phyloP scores from a whole-genome alignment of 1,284 basidiomycete species.

The Phylloboletellus chloephorus region DNA sequence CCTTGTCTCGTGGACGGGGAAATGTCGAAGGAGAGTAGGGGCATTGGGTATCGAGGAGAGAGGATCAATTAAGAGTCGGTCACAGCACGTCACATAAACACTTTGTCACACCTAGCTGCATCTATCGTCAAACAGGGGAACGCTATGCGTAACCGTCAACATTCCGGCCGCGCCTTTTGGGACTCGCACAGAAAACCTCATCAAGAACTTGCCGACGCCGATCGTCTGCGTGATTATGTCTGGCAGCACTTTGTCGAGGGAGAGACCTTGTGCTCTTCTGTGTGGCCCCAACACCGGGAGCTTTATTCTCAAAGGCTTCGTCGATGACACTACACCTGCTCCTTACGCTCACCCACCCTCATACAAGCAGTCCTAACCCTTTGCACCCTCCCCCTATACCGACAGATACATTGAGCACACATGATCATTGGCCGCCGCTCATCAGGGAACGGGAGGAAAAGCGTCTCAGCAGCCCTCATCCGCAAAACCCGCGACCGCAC shows the following conservation, averaged over 20 bases:
- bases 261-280: conserved; percentile 28
- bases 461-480: conserved; percentile 17
- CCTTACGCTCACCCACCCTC: conserved; percentile 19
- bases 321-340: conserved; percentile 15
- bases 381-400: conserved; percentile 27
- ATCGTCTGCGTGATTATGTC: conserved; percentile 67
- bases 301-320: conserved; percentile 8
- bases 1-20: conserved; percentile 12
- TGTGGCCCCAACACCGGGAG: conserved; percentile 13
- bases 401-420: conserved; percentile 29
- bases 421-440: conserved; percentile 30
- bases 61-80: too few species aligned
- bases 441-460: conserved; percentile 20
- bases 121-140: conserved; percentile 75
- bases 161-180: conserved; percentile 80
- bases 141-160: conserved; percentile 67
- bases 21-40: conserved; percentile 30
- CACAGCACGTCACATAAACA: too few species aligned
- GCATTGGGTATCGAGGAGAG: conserved; percentile 18
- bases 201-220: conserved; percentile 72
- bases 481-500: conserved; percentile 12
- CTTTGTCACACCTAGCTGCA: too few species aligned
- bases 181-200: conserved; percentile 74
- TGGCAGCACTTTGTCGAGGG: conserved; percentile 79
- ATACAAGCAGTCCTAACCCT: conserved; percentile 24